Evolutionary conservation across 768 basidiomycete species (phyloP), one percentile per base, ranked within the genome.

Genomic region (Sarcodon sp.): DNA sequence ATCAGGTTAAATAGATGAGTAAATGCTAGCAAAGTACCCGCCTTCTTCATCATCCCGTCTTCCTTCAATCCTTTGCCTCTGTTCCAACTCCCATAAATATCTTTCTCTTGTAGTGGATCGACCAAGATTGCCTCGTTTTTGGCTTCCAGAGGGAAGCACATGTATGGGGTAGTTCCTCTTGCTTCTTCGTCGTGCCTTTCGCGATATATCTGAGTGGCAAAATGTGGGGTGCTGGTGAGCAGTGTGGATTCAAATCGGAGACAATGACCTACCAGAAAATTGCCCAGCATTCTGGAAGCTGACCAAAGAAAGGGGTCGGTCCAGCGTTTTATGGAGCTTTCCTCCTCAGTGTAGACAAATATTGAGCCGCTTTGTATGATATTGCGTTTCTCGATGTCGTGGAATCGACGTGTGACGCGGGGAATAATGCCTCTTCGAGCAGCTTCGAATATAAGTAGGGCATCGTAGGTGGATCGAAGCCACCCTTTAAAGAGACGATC

Each of bases 21-120:
- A 33, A 1, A 3, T 6, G 47, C 15, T 18, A 45, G 35, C 27
- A 35, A 9, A 36, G 21, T 11, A 11, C 46, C 18, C 33, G 49
- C 55, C 52, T 55, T 55, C 48, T 55, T 55, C 55, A 55, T 55
- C 35, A 55, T 39, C 4, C 55, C 55, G 45, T 55, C 48, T 32
- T 50, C 36, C 50, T 55, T 55, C 43, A 55, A 46, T 15, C 52
- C 52, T 32, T 49, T 51, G 7, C 55, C 52, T 35, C 50, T 53
- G 44, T 51, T 51, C 55, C 52, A 55, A 44, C 55, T 55, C 7
- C 55, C 55, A 37, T 49, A 53, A 16, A 55, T 53, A 47, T 49
- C 51, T 35, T 49, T 47, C 34, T 55, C 52, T 12, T 53, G 48
- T 32, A 51, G 50, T 2, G 50, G 48, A 18, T 55, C 52, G 15